Evolutionary conservation across 106 monocot species (phyloP).

Genomic region (Dendrobium chrysotoxum): DNA sequence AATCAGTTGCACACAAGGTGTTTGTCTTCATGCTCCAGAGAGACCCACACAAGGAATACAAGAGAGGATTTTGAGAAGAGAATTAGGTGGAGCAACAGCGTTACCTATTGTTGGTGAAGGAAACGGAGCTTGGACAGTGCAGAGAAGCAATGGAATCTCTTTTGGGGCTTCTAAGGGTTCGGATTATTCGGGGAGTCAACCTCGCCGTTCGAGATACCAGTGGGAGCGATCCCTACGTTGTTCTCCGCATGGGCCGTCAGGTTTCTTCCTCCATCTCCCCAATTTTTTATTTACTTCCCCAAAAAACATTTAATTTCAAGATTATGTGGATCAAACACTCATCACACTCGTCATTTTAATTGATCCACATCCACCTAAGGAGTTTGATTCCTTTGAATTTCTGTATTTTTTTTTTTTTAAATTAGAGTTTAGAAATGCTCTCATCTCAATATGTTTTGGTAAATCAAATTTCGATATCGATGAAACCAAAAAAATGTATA

Average conservation of each 20-base stretch:
- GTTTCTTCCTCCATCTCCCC: slow-evolving; percentile 6
- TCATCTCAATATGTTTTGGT: no score
- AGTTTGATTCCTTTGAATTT: no score
- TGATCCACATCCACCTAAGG: no score
- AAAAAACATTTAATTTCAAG: no score
- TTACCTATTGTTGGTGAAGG: neutral
- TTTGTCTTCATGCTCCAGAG: neutral
- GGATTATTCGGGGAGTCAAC: slow-evolving; percentile 25
- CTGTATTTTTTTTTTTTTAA: no score
- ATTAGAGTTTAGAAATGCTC: no score
- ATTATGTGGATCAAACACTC: no score
- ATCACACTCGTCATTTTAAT: no score
- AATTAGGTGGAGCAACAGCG: neutral
- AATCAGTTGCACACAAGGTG: neutral
- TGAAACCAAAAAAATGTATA: no score
- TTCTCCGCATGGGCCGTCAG: slow-evolving; percentile 41
- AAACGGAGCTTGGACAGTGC: neutral
- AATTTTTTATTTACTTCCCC: neutral
- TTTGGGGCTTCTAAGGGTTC: slow-evolving; percentile 37
- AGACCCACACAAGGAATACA: neutral
- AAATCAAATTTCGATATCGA: no score
- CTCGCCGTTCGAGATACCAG: slow-evolving; percentile 35
- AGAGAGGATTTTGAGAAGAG: neutral
- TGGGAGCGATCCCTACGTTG: slow-evolving; percentile 47
- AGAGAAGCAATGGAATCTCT: slow-evolving; percentile 14